phyloP scores from a whole-genome alignment of 805 yeast species.

The Priceomyces haplophilus region DNA sequence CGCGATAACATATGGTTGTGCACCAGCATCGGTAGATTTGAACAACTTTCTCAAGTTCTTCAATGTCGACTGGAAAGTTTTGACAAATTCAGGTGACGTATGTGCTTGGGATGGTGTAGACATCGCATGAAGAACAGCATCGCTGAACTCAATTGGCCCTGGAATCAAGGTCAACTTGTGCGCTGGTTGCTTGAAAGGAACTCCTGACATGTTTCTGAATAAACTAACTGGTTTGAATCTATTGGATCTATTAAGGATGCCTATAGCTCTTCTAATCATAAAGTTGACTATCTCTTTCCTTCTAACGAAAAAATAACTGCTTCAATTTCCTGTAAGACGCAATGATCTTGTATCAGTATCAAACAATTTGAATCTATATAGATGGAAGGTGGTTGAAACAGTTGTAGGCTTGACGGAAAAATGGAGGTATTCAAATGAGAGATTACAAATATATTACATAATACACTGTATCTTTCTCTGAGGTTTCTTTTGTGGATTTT shows the following conservation, averaged over 20 bases:
- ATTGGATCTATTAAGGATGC: conserved; percentile 2
- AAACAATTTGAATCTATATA: too few relatives aligned
- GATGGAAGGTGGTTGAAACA: too few relatives aligned
- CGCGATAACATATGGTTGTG: conserved; percentile 78
- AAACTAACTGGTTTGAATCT: conserved; percentile 2
- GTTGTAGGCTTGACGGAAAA: too few relatives aligned
- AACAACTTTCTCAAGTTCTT: conserved; percentile 69
- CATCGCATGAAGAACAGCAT: conserved; percentile 75
- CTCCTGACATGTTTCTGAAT: conserved; percentile 23
- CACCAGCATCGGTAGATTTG: conserved; percentile 55
- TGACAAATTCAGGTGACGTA: conserved; percentile 79
- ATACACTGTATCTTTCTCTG: neutral
- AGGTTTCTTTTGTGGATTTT: conserved; percentile 7
- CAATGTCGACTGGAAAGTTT: conserved; percentile 67
- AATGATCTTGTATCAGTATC: too few relatives aligned
- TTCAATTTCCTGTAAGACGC: neutral
- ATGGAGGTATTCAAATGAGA: too few relatives aligned
- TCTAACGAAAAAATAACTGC: neutral
- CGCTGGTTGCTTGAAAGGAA: conserved; percentile 38
- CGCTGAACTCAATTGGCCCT: conserved; percentile 84
- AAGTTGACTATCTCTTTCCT: neutral
- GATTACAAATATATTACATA: neutral
- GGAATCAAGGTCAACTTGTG: conserved; percentile 64
- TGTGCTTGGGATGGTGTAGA: conserved; percentile 85
- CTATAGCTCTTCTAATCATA: conserved; percentile 3